Evolutionary conservation across 202 grass and related monocot species (phyloP).

Genomic region (Alloteropsis angusta): DNA sequence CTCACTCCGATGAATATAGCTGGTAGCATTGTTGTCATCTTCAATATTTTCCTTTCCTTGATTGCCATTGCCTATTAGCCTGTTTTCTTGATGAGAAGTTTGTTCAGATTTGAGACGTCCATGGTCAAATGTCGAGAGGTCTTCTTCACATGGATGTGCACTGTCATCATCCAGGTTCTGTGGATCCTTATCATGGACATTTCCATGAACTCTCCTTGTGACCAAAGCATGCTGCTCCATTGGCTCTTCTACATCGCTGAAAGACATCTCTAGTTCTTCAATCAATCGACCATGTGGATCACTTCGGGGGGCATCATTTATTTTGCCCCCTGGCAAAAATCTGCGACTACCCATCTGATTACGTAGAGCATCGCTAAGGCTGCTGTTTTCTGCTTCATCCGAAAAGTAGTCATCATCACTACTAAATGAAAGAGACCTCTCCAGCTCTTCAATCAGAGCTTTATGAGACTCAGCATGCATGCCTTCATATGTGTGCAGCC

Average conservation of each 20-base stretch:
- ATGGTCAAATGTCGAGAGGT: slow-evolving; percentile 38
- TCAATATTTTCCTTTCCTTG: slow-evolving; percentile 21
- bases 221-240: neutral
- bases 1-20: too few species aligned
- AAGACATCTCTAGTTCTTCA: slow-evolving; percentile 54
- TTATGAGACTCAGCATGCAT: slow-evolving; percentile 33
- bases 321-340: slow-evolving; percentile 13
- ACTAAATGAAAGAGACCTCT: slow-evolving; percentile 40
- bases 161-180: slow-evolving; percentile 18
- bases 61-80: neutral
- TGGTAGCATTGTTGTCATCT: too few species aligned
- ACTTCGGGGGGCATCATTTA: slow-evolving; percentile 18
- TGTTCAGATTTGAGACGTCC: slow-evolving; percentile 39
- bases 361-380: slow-evolving; percentile 35
- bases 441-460: slow-evolving; percentile 49
- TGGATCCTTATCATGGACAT: slow-evolving; percentile 3
- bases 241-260: slow-evolving; percentile 32
- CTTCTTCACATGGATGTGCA: slow-evolving; percentile 47
- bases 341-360: slow-evolving; percentile 31
- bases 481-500: neutral
- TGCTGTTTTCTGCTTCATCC: slow-evolving; percentile 13
- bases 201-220: neutral
- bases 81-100: slow-evolving; percentile 29
- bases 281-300: slow-evolving; percentile 50
- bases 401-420: slow-evolving; percentile 41